Evolutionary conservation across 331 rosid genomes (phyloP).

Genomic region (Spiraea crenata): DNA sequence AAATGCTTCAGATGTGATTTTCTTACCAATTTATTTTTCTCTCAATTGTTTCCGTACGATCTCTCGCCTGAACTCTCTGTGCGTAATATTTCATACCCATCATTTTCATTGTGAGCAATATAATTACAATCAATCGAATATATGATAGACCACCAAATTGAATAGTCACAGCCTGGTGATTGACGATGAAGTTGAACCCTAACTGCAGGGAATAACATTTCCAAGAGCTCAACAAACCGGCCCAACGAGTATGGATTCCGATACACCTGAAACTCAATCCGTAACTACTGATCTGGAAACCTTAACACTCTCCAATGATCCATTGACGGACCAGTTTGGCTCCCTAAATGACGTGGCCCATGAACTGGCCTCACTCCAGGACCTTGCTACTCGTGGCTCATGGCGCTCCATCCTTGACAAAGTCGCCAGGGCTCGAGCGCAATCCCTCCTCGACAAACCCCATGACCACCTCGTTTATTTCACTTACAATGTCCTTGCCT

Average conservation of each 20-base stretch:
- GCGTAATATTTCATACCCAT: too few species aligned
- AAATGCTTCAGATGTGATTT: too few species aligned
- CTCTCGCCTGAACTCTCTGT: too few species aligned
- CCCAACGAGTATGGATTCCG: conserved; percentile 24
- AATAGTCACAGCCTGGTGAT: too few species aligned
- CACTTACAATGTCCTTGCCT: conserved; percentile 77
- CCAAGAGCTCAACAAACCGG: neutral
- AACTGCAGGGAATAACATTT: neutral
- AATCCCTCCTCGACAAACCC: conserved; percentile 71
- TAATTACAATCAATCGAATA: too few species aligned
- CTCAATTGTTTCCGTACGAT: too few species aligned
- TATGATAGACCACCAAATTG: too few species aligned
- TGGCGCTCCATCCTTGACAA: conserved; percentile 90
- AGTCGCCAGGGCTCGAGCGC: conserved; percentile 76
- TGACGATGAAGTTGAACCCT: neutral
- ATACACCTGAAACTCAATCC: conserved; percentile 23
- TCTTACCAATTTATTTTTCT: too few species aligned
- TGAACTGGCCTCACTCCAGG: conserved; percentile 68
- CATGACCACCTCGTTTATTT: conserved; percentile 85
- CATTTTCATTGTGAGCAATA: too few species aligned
- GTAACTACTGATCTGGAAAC: conserved; percentile 25
- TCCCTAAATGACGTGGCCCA: conserved; percentile 54
- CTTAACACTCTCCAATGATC: conserved; percentile 36
- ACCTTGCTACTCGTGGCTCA: conserved; percentile 83
- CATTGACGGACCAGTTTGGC: conserved; percentile 38